Percentiles rank a stretch among this genome's conserved stretches.
phyloP scores from a whole-genome alignment of 2,329 filamentous ascomycete species.

The Neophaeococcomyces mojaviensis region DNA sequence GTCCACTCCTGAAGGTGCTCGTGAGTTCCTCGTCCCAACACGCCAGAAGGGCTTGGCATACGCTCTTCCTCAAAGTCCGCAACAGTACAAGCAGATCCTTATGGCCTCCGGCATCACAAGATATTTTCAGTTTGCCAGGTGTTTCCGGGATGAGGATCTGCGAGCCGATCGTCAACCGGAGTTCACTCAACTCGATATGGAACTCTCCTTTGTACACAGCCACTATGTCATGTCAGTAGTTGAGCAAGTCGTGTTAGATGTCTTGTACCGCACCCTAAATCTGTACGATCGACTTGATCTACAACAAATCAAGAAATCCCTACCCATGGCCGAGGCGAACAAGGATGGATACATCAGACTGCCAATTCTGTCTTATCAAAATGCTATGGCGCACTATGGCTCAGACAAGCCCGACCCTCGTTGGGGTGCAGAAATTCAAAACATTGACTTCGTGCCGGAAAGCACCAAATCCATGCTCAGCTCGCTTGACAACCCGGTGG shows the following conservation, averaged over 20 bases:
- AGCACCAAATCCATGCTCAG: slow-evolving; percentile 71
- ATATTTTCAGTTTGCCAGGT: slow-evolving; percentile 90
- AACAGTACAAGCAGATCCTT: slow-evolving; percentile 96
- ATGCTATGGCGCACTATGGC: slow-evolving; percentile 73
- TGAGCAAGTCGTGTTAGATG: slow-evolving; percentile 26
- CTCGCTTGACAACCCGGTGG: slow-evolving; percentile 56
- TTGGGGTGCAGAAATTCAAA: slow-evolving; percentile 60
- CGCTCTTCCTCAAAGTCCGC: slow-evolving; percentile 88
- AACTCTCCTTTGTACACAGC: slow-evolving; percentile 78
- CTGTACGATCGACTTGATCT: slow-evolving; percentile 3
- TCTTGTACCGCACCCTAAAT: slow-evolving; percentile 6
- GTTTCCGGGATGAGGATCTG: slow-evolving; percentile 91
- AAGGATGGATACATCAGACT: slow-evolving; percentile 15
- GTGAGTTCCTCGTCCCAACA: slow-evolving; percentile 90
- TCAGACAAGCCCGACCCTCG: slow-evolving; percentile 89
- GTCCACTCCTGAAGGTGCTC: slow-evolving; percentile 88
- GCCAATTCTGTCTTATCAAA: slow-evolving; percentile 51
- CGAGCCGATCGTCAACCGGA: slow-evolving; percentile 90
- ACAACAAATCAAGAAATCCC: too few species aligned
- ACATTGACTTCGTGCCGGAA: slow-evolving; percentile 55
- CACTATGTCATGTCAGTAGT: slow-evolving; percentile 59
- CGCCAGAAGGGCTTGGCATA: slow-evolving; percentile 70
- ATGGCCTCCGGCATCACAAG: slow-evolving; percentile 79
- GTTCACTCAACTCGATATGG: slow-evolving; percentile 92
- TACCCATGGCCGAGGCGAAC: slow-evolving; percentile 4